Evolutionary conservation across 129 eudicot genomes (phyloP).

Genomic region (Apium graveolens): DNA sequence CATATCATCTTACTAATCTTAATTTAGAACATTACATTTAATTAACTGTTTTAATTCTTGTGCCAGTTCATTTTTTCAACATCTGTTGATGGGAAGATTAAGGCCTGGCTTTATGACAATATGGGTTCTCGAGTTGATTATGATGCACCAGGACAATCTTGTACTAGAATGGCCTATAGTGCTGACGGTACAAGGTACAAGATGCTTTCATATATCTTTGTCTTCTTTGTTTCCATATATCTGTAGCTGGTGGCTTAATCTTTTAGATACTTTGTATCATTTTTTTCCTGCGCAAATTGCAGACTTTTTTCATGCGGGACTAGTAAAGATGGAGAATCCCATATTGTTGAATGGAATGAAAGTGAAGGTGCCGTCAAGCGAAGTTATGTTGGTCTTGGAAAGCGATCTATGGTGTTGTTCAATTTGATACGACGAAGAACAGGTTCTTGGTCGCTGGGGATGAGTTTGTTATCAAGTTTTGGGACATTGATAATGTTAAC

Average conservation of each 20-base stretch:
- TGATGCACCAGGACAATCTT: constrained; percentile 47
- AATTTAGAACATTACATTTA: not conserved
- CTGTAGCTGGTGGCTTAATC: not conserved
- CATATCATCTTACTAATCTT: not conserved
- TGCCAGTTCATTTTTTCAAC: constrained; percentile 43
- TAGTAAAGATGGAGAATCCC: constrained; percentile 41
- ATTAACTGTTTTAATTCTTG: not conserved
- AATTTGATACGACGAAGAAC: constrained; percentile 52
- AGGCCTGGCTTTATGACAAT: constrained; percentile 46
- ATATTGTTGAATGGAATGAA: constrained; percentile 66
- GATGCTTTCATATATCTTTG: not conserved
- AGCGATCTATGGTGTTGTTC: constrained; percentile 38
- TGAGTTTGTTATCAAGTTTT: constrained; percentile 47
- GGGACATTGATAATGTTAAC: constrained; percentile 64
- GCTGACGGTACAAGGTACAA: constrained; percentile 46
- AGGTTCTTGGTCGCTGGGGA: constrained; percentile 63
- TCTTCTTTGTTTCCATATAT: not conserved
- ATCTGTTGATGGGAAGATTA: constrained; percentile 48
- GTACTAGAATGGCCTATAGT: constrained; percentile 37
- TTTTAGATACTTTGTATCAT: not conserved
- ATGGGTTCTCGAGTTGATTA: constrained; percentile 36
- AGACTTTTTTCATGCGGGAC: constrained; percentile 71
- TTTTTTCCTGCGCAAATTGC: not conserved
- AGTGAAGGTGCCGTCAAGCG: constrained; percentile 52
- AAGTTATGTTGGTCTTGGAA: constrained; percentile 51